Evolutionary conservation across 352 stramenopile species (phyloP).

Genomic region (Globisporangium acanthophoron): DNA sequence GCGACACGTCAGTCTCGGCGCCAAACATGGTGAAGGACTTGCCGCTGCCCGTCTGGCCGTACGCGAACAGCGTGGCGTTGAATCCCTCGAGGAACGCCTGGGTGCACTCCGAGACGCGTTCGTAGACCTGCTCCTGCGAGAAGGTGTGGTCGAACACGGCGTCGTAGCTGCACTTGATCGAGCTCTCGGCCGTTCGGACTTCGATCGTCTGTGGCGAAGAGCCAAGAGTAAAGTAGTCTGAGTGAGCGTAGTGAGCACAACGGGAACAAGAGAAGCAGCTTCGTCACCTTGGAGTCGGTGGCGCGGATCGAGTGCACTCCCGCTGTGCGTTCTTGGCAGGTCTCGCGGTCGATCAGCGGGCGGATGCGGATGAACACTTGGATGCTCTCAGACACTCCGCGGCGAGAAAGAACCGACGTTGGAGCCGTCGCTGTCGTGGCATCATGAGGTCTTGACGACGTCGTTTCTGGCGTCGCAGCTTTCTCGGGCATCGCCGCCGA

Average conservation of each 20-base stretch:
- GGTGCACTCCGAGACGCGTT: slow-evolving; percentile 68
- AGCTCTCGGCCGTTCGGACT: slow-evolving; percentile 59
- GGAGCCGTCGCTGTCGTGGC: neutral
- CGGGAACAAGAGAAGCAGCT: neutral
- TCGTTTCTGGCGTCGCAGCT: slow-evolving; percentile 1
- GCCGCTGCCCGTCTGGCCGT: slow-evolving; percentile 78
- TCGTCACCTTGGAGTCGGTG: slow-evolving; percentile 35
- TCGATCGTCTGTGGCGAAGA: slow-evolving; percentile 54
- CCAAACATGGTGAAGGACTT: slow-evolving; percentile 89
- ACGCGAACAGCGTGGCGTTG: slow-evolving; percentile 83
- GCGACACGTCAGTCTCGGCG: slow-evolving; percentile 59
- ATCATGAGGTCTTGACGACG: neutral
- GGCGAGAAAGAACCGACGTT: slow-evolving; percentile 5
- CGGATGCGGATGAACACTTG: slow-evolving; percentile 84
- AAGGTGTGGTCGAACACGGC: slow-evolving; percentile 72
- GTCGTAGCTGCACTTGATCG: slow-evolving; percentile 78
- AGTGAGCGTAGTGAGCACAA: neutral
- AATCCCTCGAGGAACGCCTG: slow-evolving; percentile 77
- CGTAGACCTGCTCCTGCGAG: slow-evolving; percentile 78
- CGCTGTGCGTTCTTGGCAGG: slow-evolving; percentile 19
- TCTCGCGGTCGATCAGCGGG: slow-evolving; percentile 71
- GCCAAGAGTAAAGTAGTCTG: neutral
- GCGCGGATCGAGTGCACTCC: slow-evolving; percentile 36
- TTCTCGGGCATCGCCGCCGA: slow-evolving; percentile 5
- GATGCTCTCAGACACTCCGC: slow-evolving; percentile 58